phyloP scores from a whole-genome alignment of 805 yeast genomes.

The Metschnikowia reukaufii region DNA sequence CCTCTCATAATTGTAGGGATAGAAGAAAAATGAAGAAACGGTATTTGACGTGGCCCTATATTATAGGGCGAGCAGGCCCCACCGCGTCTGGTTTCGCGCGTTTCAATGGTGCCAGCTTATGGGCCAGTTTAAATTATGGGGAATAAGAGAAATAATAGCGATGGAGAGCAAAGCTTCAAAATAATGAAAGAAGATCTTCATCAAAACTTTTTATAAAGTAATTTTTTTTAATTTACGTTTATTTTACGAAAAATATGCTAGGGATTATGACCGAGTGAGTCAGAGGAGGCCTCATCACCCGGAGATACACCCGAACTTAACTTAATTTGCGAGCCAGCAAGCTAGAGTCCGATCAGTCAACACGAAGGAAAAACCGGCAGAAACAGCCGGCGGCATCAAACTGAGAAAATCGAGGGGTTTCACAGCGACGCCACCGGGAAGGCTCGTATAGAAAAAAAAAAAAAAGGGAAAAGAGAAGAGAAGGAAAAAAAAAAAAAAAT shows the following conservation, averaged over 20 bases:
- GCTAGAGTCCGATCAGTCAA: constrained; percentile 12
- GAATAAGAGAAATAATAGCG: too few species aligned
- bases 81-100: too few species aligned
- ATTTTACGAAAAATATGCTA: constrained; percentile 29
- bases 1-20: constrained; percentile 49
- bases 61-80: too few species aligned
- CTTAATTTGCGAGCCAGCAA: constrained; percentile 19
- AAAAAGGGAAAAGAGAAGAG: not conserved
- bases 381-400: constrained; percentile 21
- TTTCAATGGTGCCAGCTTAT: too few species aligned
- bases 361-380: constrained; percentile 18
- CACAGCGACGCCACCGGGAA: constrained; percentile 21
- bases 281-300: constrained; percentile 45
- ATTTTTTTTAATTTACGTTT: not conserved
- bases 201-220: not conserved
- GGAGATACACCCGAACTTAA: constrained; percentile 49
- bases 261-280: constrained; percentile 54
- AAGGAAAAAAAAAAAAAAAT: constrained; percentile 2
- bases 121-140: too few species aligned
- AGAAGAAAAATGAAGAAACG: not conserved
- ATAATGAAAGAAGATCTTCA: not conserved
- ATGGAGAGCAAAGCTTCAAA: too few species aligned
- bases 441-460: constrained; percentile 14
- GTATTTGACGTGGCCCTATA: too few species aligned
- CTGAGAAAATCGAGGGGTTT: constrained; percentile 9